Evolutionary conservation across 176 grass and related monocot species (phyloP), one percentile per base, ranked within the genome.

Genomic region (Metroxylon sagu): DNA sequence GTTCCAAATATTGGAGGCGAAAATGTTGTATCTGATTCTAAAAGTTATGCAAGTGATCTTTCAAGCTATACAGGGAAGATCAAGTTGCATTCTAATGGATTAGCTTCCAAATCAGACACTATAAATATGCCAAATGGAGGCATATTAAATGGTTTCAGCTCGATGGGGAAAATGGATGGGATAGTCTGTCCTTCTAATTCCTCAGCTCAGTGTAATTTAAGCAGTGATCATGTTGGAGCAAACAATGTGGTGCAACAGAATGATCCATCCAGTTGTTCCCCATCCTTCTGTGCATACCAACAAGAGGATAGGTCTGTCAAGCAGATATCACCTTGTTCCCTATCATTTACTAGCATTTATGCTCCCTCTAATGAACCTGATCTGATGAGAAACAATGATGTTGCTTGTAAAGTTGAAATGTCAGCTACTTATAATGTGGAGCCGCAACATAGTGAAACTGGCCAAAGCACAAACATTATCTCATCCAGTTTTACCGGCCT

Each of bases 401-500:
- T 81, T 58, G 39, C 63, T 76, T 19, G 39, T 39, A 59, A 66
- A 25, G 75, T 72, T 74, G 72, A 56, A 52, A 52, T 25, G 17
- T 23, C 48, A 18, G 26, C 27, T 19, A 18, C 16, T 58, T 51
- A 18, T 59, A 66, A 49, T 51, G 25, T 19, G 52, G 48, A 19
- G 1, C 48, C 53, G 59, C 16, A 50, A 31, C 25, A 23, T 8
- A 21, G 29, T 12, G 53, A 49, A 29, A 6, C 62, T 59, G n/a
- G 25, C 18, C 14, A 52, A 16, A 66, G 55, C 26, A 66, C 43
- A 30, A 70, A 56, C 19, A 59, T 28, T 28, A 71, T 78, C 15
- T 78, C 93, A 66, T 89, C 94, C 56, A 92, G 82, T 71, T 89
- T 93, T 83, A 85, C 94, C 58, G 83, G 85, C 60, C 85, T 93